Base-by-base conservation (phyloP, 768 basidiomycete genomes). In the Lepiota venenata region DNA sequence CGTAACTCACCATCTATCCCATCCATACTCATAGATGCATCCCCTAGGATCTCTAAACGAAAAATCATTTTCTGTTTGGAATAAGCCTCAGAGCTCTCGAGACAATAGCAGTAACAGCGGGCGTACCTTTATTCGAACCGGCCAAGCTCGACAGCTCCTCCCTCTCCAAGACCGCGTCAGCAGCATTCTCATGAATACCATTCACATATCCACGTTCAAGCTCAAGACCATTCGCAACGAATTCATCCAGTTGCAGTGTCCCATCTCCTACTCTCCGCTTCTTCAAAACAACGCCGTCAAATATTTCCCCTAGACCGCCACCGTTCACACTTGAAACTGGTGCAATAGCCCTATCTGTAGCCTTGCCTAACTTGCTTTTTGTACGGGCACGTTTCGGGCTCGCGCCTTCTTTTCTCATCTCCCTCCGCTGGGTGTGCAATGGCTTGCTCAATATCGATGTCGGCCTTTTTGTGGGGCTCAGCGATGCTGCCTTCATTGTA, bases 261-360 rank as follows among this genome's bases (percentile, higher is more conserved):
- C 32, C 35, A n/a, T 18, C 20, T 32, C 16, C 41, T 16, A 20
- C 21, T 16, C 29, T 29, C 15, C 53, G 46, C 20, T 25, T 55
- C 22, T 47, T 42, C n/a, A 55, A 42, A 7, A 55, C 18, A 6
- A 55, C 53, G 5, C 53, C 53, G n/a, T 55, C 53, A 18, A 55
- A 55, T 8, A 55, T n/a, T 20, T 55, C 53, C 36, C n/a, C 42
- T 10, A 22, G 27, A 16, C 29, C 35, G n/a, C 32, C 22, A 5
- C 16, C 11, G 14, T 16, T 16, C 29, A 15, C 4, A 9, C 3
- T 14, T 47, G 47, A 21, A 4, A 32, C 6, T 11, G 10, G 32
- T 32, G 10, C 32, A 5, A 5, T 8, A 2, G 10, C 32, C 2
- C 8, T 9, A 32, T 32, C 32, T 8, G 2, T 2, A 3, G 10